phyloP scores from a whole-genome alignment of 192 early-diverging fungal genomes.

The Entomortierella beljakovae region DNA sequence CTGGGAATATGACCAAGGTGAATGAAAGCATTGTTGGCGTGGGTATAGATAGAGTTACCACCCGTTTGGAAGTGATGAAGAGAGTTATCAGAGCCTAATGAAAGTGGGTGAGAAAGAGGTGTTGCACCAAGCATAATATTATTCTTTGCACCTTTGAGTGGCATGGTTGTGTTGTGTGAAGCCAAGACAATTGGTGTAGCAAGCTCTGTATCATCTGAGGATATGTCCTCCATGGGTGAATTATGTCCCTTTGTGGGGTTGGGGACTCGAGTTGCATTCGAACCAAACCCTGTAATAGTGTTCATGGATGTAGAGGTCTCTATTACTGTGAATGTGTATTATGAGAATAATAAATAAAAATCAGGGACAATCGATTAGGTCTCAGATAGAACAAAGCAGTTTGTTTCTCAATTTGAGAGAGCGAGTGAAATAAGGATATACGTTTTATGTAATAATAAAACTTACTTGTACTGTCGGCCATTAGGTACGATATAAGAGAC shows the following conservation, averaged over 20 bases:
- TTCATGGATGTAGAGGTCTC: not conserved
- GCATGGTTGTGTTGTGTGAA: slow-evolving; percentile 13
- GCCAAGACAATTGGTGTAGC: slow-evolving; percentile 13
- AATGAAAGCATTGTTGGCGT: slow-evolving; percentile 10
- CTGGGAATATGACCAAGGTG: slow-evolving; percentile 19
- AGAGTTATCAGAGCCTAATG: slow-evolving; percentile 34
- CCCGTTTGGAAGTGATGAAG: slow-evolving; percentile 46
- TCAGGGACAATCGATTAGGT: too few species aligned
- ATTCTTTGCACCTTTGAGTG: slow-evolving; percentile 30
- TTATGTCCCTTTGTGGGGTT: not conserved
- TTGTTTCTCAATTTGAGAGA: too few species aligned
- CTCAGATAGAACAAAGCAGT: not conserved
- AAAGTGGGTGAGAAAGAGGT: slow-evolving; percentile 23
- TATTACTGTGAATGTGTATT: not conserved
- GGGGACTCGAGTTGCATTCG: not conserved
- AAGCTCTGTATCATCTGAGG: slow-evolving; percentile 16
- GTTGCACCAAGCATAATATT: slow-evolving; percentile 37
- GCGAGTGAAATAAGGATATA: not conserved
- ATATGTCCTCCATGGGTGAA: slow-evolving; percentile 7
- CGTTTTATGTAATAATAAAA: not conserved
- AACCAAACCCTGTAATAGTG: not conserved
- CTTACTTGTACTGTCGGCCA: slow-evolving; percentile 31
- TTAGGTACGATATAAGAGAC: too few species aligned
- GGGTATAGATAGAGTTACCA: not conserved
- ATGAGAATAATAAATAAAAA: not conserved